Base-by-base conservation (phyloP, 1,139 yeast species). In the Suhomyces coccinellae region DNA sequence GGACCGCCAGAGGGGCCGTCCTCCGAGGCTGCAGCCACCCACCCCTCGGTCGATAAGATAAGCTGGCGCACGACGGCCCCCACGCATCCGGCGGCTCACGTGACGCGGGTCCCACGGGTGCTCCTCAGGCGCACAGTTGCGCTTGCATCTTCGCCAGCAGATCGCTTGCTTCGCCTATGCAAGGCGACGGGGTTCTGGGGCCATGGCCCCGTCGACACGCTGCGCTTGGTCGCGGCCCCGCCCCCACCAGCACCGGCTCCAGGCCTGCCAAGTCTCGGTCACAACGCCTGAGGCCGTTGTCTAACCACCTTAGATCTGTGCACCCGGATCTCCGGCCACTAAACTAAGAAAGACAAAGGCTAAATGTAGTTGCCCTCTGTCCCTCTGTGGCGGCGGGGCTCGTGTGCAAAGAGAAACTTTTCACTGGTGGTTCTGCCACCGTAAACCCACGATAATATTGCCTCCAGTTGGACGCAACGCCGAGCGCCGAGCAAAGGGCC, bases 291-390 rank as follows among this genome's bases (percentile, higher is more conserved):
- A 2, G 24, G 9, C 24, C 24, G 24, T 20, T 20, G 24, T 20
- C 15, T 33, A 33, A 33, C 36, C 36, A 12, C 14, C 9, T 3
- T 20, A 20, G 24, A 20, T 20, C 24, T 20, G 24, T 20, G 26
- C 13, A n/a, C n/a, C n/a, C 20, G 36, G 36, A 34, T 34, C 36
- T 34, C 29, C 29, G 36, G 24, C 29, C n/a, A 24, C 36, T 22
- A 34, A 34, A 34, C 36, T 27, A 27, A 20, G 36, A 34, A 33
- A 33, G 36, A 26, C 28, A 22, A 33, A 34, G 36, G 22, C 36
- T 34, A 34, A 34, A 34, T 27, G 15, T 15, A 17, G 24, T 34
- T 26, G 20, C 24, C 13, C 29, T 8, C n/a, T 5, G 8, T 24
- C 36, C 36, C 20, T 9, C 24, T 20, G 9, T 4, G 24, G 6